Conservation (phyloP, 805 yeast genomes). For the Saccharomycopsis schoenii region DNA sequence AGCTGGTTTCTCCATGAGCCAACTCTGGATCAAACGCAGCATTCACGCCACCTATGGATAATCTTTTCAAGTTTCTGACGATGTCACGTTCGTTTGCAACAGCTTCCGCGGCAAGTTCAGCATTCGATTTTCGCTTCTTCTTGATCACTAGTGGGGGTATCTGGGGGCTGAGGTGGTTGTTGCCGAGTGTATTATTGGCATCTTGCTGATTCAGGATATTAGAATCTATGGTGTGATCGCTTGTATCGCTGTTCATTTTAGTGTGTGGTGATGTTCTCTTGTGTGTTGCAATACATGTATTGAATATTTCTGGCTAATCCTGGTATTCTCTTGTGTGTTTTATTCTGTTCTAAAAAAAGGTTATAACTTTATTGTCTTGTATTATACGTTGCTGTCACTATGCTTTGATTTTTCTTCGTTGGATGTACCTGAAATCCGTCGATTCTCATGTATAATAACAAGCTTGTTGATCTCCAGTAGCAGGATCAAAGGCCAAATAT, state of each 20-base stretch:
- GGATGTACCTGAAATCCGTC: background rate
- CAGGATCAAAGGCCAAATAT: background rate
- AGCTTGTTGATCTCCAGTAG: background rate
- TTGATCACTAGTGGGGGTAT: background rate
- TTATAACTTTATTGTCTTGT: background rate
- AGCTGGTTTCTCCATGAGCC: slow-evolving; percentile 33
- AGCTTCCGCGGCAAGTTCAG: slow-evolving; percentile 60
- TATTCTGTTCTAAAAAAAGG: background rate
- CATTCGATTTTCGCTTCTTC: slow-evolving; percentile 31
- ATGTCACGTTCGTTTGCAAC: slow-evolving; percentile 66
- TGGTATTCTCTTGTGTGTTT: background rate
- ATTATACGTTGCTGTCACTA: too few relatives aligned
- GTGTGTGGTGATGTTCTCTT: background rate
- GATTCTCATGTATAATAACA: too few relatives aligned
- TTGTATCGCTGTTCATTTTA: background rate
- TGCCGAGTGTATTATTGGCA: background rate
- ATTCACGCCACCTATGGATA: slow-evolving; percentile 50
- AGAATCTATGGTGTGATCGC: background rate
- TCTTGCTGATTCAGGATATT: background rate
- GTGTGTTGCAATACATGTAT: background rate
- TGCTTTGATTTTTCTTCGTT: background rate
- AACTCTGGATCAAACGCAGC: slow-evolving; percentile 60
- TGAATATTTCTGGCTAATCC: background rate
- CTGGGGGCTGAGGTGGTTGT: slow-evolving; percentile 1
- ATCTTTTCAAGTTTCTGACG: slow-evolving; percentile 63